Conservation (phyloP, 2,329 filamentous ascomycete genomes). For the Epichloe sibirici region DNA sequence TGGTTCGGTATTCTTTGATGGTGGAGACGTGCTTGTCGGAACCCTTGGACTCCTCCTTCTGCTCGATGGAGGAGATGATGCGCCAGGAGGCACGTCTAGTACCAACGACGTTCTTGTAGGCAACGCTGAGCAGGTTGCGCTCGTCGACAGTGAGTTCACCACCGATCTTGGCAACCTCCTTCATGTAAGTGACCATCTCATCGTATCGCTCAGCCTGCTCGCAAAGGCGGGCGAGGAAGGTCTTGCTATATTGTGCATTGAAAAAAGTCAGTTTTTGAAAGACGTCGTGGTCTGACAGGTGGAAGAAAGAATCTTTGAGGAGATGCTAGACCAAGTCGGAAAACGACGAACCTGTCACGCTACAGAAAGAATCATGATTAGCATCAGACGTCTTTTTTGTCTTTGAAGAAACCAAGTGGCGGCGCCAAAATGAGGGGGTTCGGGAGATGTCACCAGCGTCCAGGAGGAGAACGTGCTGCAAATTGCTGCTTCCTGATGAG, state of each 20-base stretch:
- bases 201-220: slow-evolving; percentile 99
- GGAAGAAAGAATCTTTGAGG: slow-evolving; percentile 8
- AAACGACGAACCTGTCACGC: slow-evolving; percentile 54
- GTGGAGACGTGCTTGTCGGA: slow-evolving; percentile 86
- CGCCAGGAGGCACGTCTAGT: slow-evolving; percentile 97
- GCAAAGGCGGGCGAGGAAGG: slow-evolving; percentile 98
- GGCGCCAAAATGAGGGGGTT: slow-evolving; percentile 3
- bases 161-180: slow-evolving; percentile 90
- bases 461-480: not conserved
- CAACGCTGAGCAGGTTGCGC: slow-evolving; percentile 95
- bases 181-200: slow-evolving; percentile 99
- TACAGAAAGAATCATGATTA: slow-evolving; percentile 29
- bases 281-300: slow-evolving; percentile 7
- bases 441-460: not conserved
- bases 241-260: slow-evolving; percentile 58
- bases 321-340: slow-evolving; percentile 4
- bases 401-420: slow-evolving; percentile 3
- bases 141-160: slow-evolving; percentile 86
- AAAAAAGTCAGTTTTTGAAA: slow-evolving; percentile 15
- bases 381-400: slow-evolving; percentile 13
- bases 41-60: slow-evolving; percentile 99
- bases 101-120: slow-evolving; percentile 99
- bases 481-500: not conserved
- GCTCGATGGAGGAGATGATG: slow-evolving; percentile 99
- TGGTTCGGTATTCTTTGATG: slow-evolving; percentile 95